phyloP scores from a whole-genome alignment of 352 stramenopile species.

The Phytophthora multivora region DNA sequence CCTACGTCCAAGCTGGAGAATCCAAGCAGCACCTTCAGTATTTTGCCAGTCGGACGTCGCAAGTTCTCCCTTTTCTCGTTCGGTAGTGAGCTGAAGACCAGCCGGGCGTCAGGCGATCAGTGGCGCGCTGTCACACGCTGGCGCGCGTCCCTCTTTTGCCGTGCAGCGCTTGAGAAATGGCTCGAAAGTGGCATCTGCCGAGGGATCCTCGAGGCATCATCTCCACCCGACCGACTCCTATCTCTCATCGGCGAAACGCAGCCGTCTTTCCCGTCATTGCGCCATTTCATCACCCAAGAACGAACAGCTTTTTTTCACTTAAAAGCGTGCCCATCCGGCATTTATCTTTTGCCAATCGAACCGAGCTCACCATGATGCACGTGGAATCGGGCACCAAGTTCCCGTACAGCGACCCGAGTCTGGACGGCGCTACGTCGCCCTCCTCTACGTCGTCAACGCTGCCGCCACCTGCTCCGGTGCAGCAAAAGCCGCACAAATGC shows the following conservation, averaged over 20 bases:
- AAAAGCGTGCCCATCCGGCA: conserved; percentile 5
- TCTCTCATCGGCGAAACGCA: conserved; percentile 9
- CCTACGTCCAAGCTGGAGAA: background rate
- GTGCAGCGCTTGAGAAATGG: conserved; percentile 26
- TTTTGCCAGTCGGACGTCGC: conserved; percentile 22
- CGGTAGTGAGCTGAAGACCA: conserved; percentile 20
- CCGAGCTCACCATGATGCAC: conserved; percentile 22
- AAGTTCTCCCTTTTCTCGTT: conserved; percentile 10
- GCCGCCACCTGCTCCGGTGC: background rate
- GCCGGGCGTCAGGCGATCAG: background rate
- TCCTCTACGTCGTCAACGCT: conserved; percentile 10
- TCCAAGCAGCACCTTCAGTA: background rate
- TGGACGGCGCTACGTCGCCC: background rate
- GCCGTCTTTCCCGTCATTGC: conserved; percentile 19
- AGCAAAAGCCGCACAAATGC: conserved; percentile 27
- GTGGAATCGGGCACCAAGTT: conserved; percentile 22
- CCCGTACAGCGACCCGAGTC: conserved; percentile 7
- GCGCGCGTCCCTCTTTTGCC: conserved; percentile 2
- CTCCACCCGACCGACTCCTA: conserved; percentile 10
- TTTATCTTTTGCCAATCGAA: conserved; percentile 28
- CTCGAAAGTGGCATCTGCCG: conserved; percentile 20
- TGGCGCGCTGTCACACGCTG: conserved; percentile 20
- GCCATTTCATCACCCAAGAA: conserved; percentile 21
- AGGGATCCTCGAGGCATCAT: conserved; percentile 19
- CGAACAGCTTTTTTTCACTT: background rate